Evolutionary conservation across 2,329 filamentous ascomycete genomes (phyloP).

Genomic region (Rutstroemia sp.): DNA sequence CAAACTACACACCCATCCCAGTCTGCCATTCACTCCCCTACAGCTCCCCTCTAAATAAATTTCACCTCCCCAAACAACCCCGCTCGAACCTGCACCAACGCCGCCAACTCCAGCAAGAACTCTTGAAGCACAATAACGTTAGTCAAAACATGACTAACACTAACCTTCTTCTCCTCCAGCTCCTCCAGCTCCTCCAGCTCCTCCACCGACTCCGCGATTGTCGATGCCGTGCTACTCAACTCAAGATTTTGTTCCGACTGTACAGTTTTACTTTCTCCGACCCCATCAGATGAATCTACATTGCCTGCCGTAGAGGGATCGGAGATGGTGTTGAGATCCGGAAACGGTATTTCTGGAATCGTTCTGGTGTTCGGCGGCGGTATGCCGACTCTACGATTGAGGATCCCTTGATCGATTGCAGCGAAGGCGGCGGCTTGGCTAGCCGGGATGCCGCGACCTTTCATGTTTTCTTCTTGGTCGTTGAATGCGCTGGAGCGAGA

Average conservation of each 20-base stretch:
- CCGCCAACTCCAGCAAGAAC: constrained; percentile 70
- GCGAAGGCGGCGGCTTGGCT: constrained; percentile 54
- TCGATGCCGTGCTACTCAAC: neutral
- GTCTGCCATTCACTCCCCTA: neutral
- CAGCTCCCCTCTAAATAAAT: constrained; percentile 35
- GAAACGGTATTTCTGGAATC: constrained; percentile 41
- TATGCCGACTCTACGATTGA: constrained; percentile 46
- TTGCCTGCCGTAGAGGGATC: neutral
- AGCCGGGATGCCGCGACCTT: constrained; percentile 16
- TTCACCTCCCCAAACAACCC: constrained; percentile 70
- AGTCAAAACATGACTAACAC: constrained; percentile 70
- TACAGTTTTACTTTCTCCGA: neutral
- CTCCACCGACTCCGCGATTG: constrained; percentile 2
- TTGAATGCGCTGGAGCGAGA: constrained; percentile 21
- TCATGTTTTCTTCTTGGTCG: constrained; percentile 6
- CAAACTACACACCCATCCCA: neutral
- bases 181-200: constrained; percentile 8
- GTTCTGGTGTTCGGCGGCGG: constrained; percentile 21
- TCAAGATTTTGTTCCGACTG: neutral
- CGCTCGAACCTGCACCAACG: constrained; percentile 66
- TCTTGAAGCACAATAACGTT: constrained; percentile 75
- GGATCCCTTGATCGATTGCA: constrained; percentile 56
- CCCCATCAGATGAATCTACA: neutral
- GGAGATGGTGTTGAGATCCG: constrained; percentile 23
- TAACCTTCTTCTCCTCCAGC: constrained; percentile 35